Evolutionary conservation across 129 eudicot genomes (phyloP).

Genomic region (Lactuca sativa): DNA sequence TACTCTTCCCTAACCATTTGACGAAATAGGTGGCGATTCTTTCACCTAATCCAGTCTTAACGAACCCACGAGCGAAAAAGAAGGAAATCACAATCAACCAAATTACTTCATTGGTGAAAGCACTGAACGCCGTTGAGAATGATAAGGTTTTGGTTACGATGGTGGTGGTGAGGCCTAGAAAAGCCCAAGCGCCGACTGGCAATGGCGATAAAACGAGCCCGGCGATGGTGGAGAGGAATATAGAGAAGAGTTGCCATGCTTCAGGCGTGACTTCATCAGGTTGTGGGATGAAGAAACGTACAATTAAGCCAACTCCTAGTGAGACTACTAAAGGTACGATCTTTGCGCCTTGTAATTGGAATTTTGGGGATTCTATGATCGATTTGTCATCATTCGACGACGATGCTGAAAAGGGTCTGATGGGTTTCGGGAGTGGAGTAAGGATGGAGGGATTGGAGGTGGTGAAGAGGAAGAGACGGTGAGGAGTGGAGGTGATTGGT

Average conservation of each 20-base stretch:
- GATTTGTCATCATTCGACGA: slow-evolving; percentile 31
- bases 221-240: slow-evolving; percentile 72
- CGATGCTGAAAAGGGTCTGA: slow-evolving; percentile 18
- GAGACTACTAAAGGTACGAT: slow-evolving; percentile 50
- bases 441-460: slow-evolving; percentile 18
- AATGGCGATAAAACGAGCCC: slow-evolving; percentile 76
- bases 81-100: slow-evolving; percentile 88
- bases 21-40: slow-evolving; percentile 81
- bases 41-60: slow-evolving; percentile 83
- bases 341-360: slow-evolving; percentile 50
- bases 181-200: slow-evolving; percentile 97
- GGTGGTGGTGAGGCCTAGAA: slow-evolving; percentile 58
- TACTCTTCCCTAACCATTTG: slow-evolving; percentile 84
- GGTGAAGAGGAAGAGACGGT: slow-evolving; percentile 14
- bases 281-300: slow-evolving; percentile 58
- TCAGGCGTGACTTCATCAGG: slow-evolving; percentile 61
- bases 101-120: slow-evolving; percentile 70
- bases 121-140: slow-evolving; percentile 60
- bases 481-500: slow-evolving; percentile 14
- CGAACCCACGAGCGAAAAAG: slow-evolving; percentile 85
- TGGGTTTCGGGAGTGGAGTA: slow-evolving; percentile 25
- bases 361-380: slow-evolving; percentile 20
- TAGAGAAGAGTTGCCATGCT: slow-evolving; percentile 80
- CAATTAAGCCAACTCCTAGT: slow-evolving; percentile 48
- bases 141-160: slow-evolving; percentile 56